Evolutionary conservation across 345 rosid species (phyloP).

Genomic region (Eucalyptus sp.): DNA sequence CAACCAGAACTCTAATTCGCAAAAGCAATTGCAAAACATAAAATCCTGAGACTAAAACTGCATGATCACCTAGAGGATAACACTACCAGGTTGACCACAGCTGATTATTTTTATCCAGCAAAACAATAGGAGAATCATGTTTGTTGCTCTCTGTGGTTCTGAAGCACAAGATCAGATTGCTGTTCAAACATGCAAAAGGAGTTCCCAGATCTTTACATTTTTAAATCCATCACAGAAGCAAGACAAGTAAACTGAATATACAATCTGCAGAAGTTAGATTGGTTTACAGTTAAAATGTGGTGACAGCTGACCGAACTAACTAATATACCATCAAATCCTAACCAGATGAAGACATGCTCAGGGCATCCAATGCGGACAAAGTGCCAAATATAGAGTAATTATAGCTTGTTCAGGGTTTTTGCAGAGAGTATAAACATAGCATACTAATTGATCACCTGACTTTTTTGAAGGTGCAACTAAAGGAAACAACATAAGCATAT

Average conservation of each 20-base stretch:
- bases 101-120: background rate
- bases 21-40: no score
- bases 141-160: background rate
- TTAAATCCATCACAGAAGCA: no score
- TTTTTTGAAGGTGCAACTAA: background rate
- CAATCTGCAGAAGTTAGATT: background rate
- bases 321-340: background rate
- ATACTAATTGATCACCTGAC: background rate
- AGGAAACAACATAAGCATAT: background rate
- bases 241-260: background rate
- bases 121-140: background rate
- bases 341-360: background rate
- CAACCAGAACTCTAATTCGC: background rate
- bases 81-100: background rate
- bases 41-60: background rate
- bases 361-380: background rate
- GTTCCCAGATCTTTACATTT: background rate
- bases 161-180: background rate
- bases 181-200: background rate
- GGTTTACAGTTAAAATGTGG: background rate
- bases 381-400: background rate
- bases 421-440: background rate
- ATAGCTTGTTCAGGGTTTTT: background rate
- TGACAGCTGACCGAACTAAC: background rate
- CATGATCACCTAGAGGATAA: background rate